phyloP scores from a whole-genome alignment of 2,329 filamentous ascomycete species.

The Monosporascus sp. region DNA sequence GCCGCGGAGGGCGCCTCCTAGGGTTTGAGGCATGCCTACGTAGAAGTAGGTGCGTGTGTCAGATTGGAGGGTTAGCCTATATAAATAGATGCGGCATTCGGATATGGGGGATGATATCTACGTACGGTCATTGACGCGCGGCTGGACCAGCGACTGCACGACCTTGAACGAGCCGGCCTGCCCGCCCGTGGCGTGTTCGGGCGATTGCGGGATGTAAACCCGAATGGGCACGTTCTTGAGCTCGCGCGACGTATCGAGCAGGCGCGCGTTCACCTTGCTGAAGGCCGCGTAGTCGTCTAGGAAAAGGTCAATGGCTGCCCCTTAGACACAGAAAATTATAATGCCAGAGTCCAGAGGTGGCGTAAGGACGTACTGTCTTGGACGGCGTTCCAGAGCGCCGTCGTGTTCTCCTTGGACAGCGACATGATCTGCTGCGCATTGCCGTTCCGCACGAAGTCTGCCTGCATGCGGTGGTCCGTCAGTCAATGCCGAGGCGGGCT shows the following conservation, averaged over 20 bases:
- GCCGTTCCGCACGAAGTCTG: conserved; percentile 82
- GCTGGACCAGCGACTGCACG: conserved; percentile 68
- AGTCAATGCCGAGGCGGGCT: no score
- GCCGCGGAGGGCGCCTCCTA: conserved; percentile 72
- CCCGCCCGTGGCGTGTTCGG: conserved; percentile 27
- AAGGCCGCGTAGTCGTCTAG: conserved; percentile 69
- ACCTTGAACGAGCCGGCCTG: conserved; percentile 57
- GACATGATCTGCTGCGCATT: conserved; percentile 88
- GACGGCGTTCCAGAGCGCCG: conserved; percentile 75
- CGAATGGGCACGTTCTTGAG: conserved; percentile 83
- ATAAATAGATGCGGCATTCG: not conserved
- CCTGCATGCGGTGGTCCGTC: conserved; percentile 33
- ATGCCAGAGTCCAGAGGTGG: not conserved
- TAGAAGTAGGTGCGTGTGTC: not conserved
- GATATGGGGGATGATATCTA: conserved; percentile 8
- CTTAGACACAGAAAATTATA: not conserved
- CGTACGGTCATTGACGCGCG: conserved; percentile 28
- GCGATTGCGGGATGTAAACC: conserved; percentile 70
- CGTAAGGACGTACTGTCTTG: conserved; percentile 55
- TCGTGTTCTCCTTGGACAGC: conserved; percentile 77
- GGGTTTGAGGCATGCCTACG: conserved; percentile 37
- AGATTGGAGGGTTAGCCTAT: not conserved
- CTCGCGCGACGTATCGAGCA: conserved; percentile 69
- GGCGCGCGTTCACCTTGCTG: conserved; percentile 66
- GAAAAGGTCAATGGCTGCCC: conserved; percentile 1